Percentiles rank a stretch among this genome's conserved stretches.
These are phyloP conservation scores for Parascedosporium putredinis DNA, from an alignment of 2,329 filamentous ascomycete genomes.

Conservation along the genomic window DNA sequence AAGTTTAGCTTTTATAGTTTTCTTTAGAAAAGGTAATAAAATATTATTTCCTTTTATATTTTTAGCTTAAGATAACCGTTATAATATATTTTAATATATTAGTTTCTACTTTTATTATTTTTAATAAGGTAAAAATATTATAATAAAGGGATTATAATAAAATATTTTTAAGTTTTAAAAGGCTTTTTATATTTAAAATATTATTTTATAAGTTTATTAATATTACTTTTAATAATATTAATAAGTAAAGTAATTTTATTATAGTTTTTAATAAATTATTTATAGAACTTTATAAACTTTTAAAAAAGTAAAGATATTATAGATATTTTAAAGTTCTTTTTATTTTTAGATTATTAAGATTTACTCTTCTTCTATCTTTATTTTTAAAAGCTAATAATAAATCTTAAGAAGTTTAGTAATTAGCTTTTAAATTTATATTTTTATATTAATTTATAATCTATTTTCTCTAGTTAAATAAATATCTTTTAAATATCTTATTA, in stretches of 20 bases:
- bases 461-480: not conserved
- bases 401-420: not conserved
- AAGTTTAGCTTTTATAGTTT: not conserved
- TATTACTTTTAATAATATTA: slow-evolving; percentile 5
- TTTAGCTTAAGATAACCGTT: not conserved
- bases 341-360: not conserved
- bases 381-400: not conserved
- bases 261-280: slow-evolving; percentile 11
- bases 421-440: not conserved
- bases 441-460: not conserved
- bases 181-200: not conserved
- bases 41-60: not conserved
- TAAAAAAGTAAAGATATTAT: slow-evolving; percentile 6
- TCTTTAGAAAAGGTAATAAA: not conserved
- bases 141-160: not conserved
- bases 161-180: not conserved
- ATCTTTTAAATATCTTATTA: not conserved
- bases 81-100: not conserved
- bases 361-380: not conserved
- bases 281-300: slow-evolving; percentile 11
- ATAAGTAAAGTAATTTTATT: slow-evolving; percentile 6
- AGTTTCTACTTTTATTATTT: not conserved
- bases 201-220: not conserved
- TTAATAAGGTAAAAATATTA: not conserved
- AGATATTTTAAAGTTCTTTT: not conserved